Evolutionary conservation across 1,284 basidiomycete genomes (phyloP).

Genomic region (Heimioporus punctisporus): DNA sequence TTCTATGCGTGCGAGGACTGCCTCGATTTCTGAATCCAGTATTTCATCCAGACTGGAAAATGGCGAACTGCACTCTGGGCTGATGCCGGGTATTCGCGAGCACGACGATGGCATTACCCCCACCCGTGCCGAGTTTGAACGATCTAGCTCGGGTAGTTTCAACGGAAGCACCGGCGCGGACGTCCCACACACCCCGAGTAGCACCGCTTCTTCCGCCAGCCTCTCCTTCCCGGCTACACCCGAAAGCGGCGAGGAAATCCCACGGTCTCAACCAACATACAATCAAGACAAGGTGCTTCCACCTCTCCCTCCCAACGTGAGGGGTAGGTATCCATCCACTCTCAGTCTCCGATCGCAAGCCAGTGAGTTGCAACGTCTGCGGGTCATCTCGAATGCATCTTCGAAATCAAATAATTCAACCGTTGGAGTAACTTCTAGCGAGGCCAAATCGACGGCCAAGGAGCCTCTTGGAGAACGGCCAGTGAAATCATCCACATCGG

Average conservation of each 20-base stretch:
- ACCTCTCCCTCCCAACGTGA: slow-evolving; percentile 20
- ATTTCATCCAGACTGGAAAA: not conserved
- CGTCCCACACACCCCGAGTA: slow-evolving; percentile 34
- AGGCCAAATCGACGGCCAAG: slow-evolving; percentile 10
- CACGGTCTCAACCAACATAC: slow-evolving; percentile 5
- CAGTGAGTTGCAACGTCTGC: slow-evolving; percentile 20
- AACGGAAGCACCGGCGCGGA: slow-evolving; percentile 19
- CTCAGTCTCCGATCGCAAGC: slow-evolving; percentile 14
- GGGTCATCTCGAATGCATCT: slow-evolving; percentile 10
- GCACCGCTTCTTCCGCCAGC: slow-evolving; percentile 41
- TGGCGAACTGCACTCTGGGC: slow-evolving; percentile 5
- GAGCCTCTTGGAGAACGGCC: slow-evolving; percentile 11
- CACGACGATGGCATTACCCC: slow-evolving; percentile 30
- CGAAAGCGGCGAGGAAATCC: slow-evolving; percentile 24
- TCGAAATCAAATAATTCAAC: slow-evolving; percentile 29
- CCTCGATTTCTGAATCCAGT: slow-evolving; percentile 23
- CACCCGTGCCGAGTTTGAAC: slow-evolving; percentile 28
- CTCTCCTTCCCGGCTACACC: slow-evolving; percentile 49
- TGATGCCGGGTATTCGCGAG: slow-evolving; percentile 33
- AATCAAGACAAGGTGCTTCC: slow-evolving; percentile 30
- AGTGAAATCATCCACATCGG: slow-evolving; percentile 11
- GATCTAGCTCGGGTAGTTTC: slow-evolving; percentile 27
- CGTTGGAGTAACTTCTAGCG: not conserved
- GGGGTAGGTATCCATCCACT: slow-evolving; percentile 18
- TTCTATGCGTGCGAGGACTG: slow-evolving; percentile 14